phyloP scores from a whole-genome alignment of 306 rosid genomes.

The Ceratonia siliqua region DNA sequence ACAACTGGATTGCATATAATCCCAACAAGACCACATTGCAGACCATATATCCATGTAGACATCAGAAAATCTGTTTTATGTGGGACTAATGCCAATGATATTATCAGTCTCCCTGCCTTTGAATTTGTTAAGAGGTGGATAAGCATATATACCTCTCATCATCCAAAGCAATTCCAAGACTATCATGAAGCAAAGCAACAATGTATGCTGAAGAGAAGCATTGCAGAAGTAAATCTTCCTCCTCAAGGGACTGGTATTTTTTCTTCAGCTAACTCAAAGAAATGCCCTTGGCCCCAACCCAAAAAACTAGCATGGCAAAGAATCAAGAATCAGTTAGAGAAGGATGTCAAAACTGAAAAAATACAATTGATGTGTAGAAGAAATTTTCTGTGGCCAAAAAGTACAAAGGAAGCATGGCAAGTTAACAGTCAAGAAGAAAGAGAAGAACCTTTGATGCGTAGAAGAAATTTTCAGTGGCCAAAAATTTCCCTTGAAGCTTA shows the following conservation, averaged over 20 bases:
- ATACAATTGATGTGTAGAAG: conserved; percentile 20
- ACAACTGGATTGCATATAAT: background rate
- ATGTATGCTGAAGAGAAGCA: conserved; percentile 96
- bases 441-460: conserved; percentile 76
- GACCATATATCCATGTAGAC: conserved; percentile 8
- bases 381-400: no score
- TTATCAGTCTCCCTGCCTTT: background rate
- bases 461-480: conserved; percentile 96
- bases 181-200: conserved; percentile 91
- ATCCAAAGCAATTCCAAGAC: conserved; percentile 76
- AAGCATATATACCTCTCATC: conserved; percentile 72
- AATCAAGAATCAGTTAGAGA: conserved; percentile 1
- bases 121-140: conserved; percentile 20
- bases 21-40: conserved; percentile 17
- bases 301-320: conserved; percentile 61
- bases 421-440: conserved; percentile 27
- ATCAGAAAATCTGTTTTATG: background rate
- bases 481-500: conserved; percentile 77
- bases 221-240: conserved; percentile 73
- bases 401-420: conserved; percentile 10
- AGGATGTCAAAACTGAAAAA: conserved; percentile 15
- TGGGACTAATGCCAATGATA: conserved; percentile 11
- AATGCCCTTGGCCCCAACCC: conserved; percentile 62
- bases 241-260: conserved; percentile 50
- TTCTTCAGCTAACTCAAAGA: conserved; percentile 65